These are phyloP conservation scores for Hura crepitans DNA, from an alignment of 441 rosid genomes.

Conservation along the genomic window DNA sequence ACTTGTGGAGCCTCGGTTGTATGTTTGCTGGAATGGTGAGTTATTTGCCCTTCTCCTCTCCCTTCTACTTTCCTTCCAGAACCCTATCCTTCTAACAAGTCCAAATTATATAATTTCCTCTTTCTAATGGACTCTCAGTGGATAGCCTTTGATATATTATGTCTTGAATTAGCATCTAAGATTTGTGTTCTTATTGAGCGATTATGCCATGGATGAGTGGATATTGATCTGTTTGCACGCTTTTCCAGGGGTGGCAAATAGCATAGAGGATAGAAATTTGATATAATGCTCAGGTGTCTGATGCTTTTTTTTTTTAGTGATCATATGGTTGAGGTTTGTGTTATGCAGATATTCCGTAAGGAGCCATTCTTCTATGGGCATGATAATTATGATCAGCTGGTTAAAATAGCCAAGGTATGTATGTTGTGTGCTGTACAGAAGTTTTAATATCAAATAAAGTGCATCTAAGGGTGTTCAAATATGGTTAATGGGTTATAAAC, in stretches of 20 bases:
- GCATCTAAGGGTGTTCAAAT: too few species aligned
- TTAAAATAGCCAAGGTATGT: constrained; percentile 82
- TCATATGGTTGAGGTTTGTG: constrained; percentile 29
- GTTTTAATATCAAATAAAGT: neutral
- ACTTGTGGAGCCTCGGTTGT: constrained; percentile 98
- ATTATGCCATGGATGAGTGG: constrained; percentile 17
- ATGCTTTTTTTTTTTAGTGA: constrained; percentile 11
- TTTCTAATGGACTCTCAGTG: neutral
- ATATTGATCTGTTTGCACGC: constrained; percentile 30
- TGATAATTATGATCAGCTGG: constrained; percentile 84
- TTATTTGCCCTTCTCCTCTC: neutral
- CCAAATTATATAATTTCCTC: neutral
- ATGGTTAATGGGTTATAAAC: too few species aligned
- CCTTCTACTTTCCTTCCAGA: neutral
- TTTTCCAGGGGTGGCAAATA: constrained; percentile 28
- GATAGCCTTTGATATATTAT: neutral
- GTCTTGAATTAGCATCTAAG: neutral
- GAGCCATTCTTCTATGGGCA: constrained; percentile 91
- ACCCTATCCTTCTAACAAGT: neutral
- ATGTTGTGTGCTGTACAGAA: constrained; percentile 21
- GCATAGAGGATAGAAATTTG: constrained; percentile 19
- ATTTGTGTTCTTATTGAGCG: constrained; percentile 8
- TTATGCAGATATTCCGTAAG: constrained; percentile 74
- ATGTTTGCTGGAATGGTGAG: constrained; percentile 99
- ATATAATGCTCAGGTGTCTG: constrained; percentile 15